These are phyloP conservation scores for Penicillium egyptiacum DNA, from an alignment of 495 filamentous ascomycete genomes.

Conservation along the genomic window DNA sequence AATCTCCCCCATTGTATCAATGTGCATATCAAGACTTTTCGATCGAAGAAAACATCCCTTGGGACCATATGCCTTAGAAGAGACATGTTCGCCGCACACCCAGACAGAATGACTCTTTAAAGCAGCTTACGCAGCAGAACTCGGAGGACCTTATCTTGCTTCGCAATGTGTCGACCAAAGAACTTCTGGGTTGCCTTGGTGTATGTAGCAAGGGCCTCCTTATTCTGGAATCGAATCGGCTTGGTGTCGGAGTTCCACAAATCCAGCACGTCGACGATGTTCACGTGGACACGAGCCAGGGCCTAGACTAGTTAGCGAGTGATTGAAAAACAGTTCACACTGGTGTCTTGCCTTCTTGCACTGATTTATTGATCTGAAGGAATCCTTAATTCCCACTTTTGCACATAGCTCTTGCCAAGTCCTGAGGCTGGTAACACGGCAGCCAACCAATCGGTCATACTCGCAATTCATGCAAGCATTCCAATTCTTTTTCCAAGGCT, in stretches of 20 bases:
- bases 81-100: not conserved
- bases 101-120: not conserved
- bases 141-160: constrained; percentile 40
- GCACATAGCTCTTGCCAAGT: constrained; percentile 34
- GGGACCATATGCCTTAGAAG: not conserved
- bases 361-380: constrained; percentile 34
- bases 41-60: too few species aligned
- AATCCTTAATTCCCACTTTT: constrained; percentile 30
- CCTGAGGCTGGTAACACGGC: constrained; percentile 16
- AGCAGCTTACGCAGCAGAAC: constrained; percentile 37
- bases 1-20: too few species aligned
- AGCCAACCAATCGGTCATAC: constrained; percentile 25
- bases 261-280: constrained; percentile 56
- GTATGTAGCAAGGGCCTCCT: constrained; percentile 36
- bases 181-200: constrained; percentile 30
- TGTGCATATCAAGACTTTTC: too few species aligned
- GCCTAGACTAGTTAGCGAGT: constrained; percentile 15
- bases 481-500: constrained; percentile 24
- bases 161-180: constrained; percentile 36
- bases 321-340: not conserved
- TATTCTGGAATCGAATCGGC: constrained; percentile 34
- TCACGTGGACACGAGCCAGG: constrained; percentile 42
- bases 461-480: constrained; percentile 24
- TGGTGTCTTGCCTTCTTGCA: constrained; percentile 40
- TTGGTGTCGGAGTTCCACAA: constrained; percentile 28